phyloP scores from a whole-genome alignment of 768 basidiomycete species.

The Boletus coccyginus region DNA sequence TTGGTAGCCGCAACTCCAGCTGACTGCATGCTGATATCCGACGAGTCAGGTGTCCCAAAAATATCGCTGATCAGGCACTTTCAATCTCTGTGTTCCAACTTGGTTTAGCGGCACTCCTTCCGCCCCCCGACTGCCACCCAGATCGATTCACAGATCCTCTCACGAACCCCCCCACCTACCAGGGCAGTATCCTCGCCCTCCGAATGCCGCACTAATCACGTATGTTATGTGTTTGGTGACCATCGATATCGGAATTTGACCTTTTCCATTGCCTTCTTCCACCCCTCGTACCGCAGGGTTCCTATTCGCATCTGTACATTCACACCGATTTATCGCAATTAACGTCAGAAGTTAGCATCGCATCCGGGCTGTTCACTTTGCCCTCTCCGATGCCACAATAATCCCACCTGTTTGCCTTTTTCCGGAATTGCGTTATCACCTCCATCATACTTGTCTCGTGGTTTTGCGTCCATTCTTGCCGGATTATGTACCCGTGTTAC shows the following conservation, averaged over 20 bases:
- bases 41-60: slow-evolving; percentile 11
- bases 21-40: background rate
- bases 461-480: background rate
- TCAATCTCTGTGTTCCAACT: background rate
- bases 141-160: slow-evolving; percentile 24
- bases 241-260: slow-evolving; percentile 20
- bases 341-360: slow-evolving; percentile 16
- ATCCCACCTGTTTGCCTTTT: background rate
- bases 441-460: background rate
- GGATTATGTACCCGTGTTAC: background rate
- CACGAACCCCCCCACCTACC: slow-evolving; percentile 15
- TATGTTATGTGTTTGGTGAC: slow-evolving; percentile 4
- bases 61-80: slow-evolving; percentile 23
- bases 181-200: background rate
- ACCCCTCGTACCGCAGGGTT: background rate
- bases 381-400: background rate
- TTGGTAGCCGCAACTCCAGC: background rate
- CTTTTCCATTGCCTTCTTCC: slow-evolving; percentile 7
- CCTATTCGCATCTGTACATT: slow-evolving; percentile 6
- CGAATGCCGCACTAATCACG: slow-evolving; percentile 6
- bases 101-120: slow-evolving; percentile 10
- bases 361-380: slow-evolving; percentile 2
- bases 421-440: slow-evolving; percentile 7
- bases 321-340: slow-evolving; percentile 15
- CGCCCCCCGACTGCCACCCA: slow-evolving; percentile 3